These are phyloP conservation scores for Dryas octopetala DNA, from an alignment of 306 rosid genomes.

Conservation along the genomic window DNA sequence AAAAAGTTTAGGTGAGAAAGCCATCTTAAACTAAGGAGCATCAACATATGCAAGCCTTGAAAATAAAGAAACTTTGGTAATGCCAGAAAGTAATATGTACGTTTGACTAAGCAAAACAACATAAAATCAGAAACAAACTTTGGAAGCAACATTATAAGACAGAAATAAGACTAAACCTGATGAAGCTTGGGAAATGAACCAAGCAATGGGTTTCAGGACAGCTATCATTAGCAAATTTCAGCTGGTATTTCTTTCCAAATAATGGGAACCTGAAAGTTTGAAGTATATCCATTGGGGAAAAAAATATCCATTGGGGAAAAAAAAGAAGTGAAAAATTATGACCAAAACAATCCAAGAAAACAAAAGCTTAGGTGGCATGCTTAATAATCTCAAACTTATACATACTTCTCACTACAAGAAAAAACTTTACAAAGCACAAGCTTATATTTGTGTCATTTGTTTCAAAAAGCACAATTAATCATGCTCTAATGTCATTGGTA, in stretches of 20 bases:
- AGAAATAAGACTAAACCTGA: slow-evolving; percentile 57
- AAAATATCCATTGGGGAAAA: no score
- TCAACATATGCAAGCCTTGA: no score
- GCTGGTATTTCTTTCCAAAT: slow-evolving; percentile 92
- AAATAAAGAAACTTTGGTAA: no score
- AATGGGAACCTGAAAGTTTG: slow-evolving; percentile 74
- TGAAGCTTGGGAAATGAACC: slow-evolving; percentile 96
- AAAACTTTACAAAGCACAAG: no score
- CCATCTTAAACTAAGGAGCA: no score
- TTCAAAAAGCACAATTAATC: no score
- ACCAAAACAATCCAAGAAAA: slow-evolving; percentile 21
- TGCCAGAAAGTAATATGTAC: no score
- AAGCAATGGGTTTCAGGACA: slow-evolving; percentile 84
- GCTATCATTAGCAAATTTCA: slow-evolving; percentile 73
- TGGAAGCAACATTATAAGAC: slow-evolving; percentile 20
- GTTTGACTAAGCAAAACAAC: slow-evolving; percentile 30
- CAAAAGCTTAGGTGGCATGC: slow-evolving; percentile 8
- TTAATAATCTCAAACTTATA: slow-evolving; percentile 18
- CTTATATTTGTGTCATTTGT: no score
- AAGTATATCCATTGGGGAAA: slow-evolving; percentile 21
- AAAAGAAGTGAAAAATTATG: not conserved
- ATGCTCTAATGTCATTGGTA: no score
- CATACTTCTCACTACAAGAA: slow-evolving; percentile 97
- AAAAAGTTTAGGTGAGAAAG: no score
- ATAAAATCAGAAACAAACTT: slow-evolving; percentile 16